phyloP scores from a whole-genome alignment of 1,284 basidiomycete genomes.

The Chondrostereum purpureum region DNA sequence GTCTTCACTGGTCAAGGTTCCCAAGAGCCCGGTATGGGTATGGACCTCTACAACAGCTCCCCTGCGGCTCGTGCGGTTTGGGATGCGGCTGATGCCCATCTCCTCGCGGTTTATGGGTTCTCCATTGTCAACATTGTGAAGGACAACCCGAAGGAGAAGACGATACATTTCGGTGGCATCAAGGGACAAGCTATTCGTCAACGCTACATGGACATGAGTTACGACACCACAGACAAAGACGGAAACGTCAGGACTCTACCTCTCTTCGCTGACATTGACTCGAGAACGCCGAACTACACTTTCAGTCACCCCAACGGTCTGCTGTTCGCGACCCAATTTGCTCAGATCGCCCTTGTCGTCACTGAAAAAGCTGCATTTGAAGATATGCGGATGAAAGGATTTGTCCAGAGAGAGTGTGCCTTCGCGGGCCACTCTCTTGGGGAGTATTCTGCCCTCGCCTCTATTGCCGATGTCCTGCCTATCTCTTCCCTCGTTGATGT shows the following conservation, averaged over 20 bases:
- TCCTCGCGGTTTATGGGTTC: conserved; percentile 94
- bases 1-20: conserved; percentile 99
- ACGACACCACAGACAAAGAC: conserved; percentile 93
- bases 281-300: conserved; percentile 90
- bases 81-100: conserved; percentile 92
- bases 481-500: conserved; percentile 97
- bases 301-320: conserved; percentile 95
- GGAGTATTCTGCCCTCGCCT: conserved; percentile 96
- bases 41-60: conserved; percentile 94
- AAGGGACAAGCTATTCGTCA: conserved; percentile 97
- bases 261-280: conserved; percentile 88
- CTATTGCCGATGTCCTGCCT: conserved; percentile 92
- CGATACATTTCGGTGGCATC: conserved; percentile 98
- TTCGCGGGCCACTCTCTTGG: conserved; percentile 98
- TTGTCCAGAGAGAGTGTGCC: conserved; percentile 86
- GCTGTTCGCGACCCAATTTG: conserved; percentile 96
- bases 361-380: conserved; percentile 98
- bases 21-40: conserved; percentile 98
- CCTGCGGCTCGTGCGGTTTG: conserved; percentile 93
- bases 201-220: conserved; percentile 98
- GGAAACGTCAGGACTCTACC: conserved; percentile 93
- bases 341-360: conserved; percentile 95
- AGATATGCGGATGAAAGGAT: conserved; percentile 94
- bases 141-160: conserved; percentile 95
- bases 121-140: conserved; percentile 98